Evolutionary conservation across 1,284 basidiomycete genomes (phyloP).

Genomic region (Porphyrellus sp.): DNA sequence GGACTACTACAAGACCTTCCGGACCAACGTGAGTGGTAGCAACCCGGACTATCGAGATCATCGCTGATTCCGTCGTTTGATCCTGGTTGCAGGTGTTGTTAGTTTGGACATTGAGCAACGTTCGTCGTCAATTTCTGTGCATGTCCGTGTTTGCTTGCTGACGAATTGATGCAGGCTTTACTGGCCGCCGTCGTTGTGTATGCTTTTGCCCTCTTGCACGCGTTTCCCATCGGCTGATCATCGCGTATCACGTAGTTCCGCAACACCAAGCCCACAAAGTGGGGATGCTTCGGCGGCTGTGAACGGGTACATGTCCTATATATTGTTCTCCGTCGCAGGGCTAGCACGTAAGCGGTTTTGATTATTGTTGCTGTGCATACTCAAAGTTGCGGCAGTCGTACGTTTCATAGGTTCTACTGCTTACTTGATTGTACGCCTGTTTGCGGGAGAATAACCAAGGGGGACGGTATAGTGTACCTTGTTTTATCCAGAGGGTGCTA

Average conservation of each 20-base stretch:
- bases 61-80: constrained; percentile 3
- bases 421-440: constrained; percentile 78
- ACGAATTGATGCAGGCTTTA: constrained; percentile 46
- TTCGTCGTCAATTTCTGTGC: constrained; percentile 33
- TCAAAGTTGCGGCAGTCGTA: constrained; percentile 49
- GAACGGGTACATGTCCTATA: constrained; percentile 77
- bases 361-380: background rate
- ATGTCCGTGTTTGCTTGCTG: constrained; percentile 13
- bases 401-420: constrained; percentile 77
- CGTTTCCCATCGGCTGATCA: constrained; percentile 1
- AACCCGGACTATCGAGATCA: constrained; percentile 2
- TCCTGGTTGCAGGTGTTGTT: constrained; percentile 52
- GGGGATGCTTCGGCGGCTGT: constrained; percentile 48
- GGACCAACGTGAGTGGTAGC: constrained; percentile 65
- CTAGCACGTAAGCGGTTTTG: constrained; percentile 65
- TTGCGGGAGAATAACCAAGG: constrained; percentile 69
- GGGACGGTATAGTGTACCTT: background rate
- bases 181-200: constrained; percentile 73
- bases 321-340: constrained; percentile 81
- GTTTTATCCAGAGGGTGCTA: background rate
- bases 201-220: constrained; percentile 20
- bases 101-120: constrained; percentile 83
- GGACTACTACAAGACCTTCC: constrained; percentile 85
- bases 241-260: constrained; percentile 37
- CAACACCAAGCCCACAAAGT: constrained; percentile 38